phyloP scores from a whole-genome alignment of 176 grass and related monocot genomes.

The Stipa capillata region DNA sequence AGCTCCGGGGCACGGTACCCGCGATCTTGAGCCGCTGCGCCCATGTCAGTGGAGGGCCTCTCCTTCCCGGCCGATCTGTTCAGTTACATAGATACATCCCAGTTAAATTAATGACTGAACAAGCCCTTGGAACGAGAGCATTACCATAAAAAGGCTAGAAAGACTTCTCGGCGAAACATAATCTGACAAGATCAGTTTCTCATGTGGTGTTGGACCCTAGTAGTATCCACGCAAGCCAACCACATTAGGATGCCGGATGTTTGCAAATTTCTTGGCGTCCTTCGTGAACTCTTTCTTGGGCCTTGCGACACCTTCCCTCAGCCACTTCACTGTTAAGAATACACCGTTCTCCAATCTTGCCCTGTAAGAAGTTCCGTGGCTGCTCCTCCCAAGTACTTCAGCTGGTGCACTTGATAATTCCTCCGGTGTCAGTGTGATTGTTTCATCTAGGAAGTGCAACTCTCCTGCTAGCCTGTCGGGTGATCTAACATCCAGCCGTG shows the following conservation, averaged over 20 bases:
- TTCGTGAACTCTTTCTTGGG: slow-evolving; percentile 93
- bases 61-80: slow-evolving; percentile 76
- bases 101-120: not conserved
- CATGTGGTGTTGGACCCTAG: slow-evolving; percentile 95
- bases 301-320: slow-evolving; percentile 88
- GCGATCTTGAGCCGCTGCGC: slow-evolving; percentile 86
- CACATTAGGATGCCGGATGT: slow-evolving; percentile 94
- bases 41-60: slow-evolving; percentile 84
- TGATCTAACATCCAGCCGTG: slow-evolving; percentile 74
- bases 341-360: slow-evolving; percentile 91
- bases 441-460: slow-evolving; percentile 88
- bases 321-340: slow-evolving; percentile 94
- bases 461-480: slow-evolving; percentile 83
- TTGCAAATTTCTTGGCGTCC: slow-evolving; percentile 93
- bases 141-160: slow-evolving; percentile 92
- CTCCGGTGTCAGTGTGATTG: slow-evolving; percentile 86
- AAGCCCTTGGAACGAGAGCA: not conserved
- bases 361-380: slow-evolving; percentile 89
- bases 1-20: slow-evolving; percentile 76
- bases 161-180: slow-evolving; percentile 87
- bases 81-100: not conserved
- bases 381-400: slow-evolving; percentile 95
- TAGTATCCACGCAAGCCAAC: slow-evolving; percentile 92
- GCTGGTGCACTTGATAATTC: slow-evolving; percentile 87
- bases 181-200: slow-evolving; percentile 93